Evolutionary conservation across 257 asterid species (phyloP).

Genomic region (Solanum neorickii): DNA sequence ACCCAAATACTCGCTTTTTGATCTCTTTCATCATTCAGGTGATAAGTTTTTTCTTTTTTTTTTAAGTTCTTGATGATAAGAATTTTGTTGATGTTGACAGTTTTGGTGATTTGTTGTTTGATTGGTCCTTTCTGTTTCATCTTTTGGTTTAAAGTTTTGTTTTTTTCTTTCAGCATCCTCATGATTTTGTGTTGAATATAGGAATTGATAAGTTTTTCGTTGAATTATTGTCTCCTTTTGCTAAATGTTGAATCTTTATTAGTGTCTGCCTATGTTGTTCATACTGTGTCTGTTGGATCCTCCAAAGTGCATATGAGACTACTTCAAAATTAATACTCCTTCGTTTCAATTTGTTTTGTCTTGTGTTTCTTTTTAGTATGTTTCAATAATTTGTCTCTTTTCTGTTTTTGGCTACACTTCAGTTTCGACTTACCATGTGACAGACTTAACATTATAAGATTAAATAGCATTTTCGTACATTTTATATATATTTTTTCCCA

Average conservation of each 20-base stretch:
- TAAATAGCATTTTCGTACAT: background rate
- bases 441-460: background rate
- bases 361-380: background rate
- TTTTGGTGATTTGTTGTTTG: background rate
- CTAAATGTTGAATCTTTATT: background rate
- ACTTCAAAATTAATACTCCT: background rate
- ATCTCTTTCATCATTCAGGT: slow-evolving; percentile 13
- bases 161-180: background rate
- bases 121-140: background rate
- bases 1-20: background rate
- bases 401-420: background rate
- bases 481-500: background rate
- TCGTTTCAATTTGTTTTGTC: background rate
- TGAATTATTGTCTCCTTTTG: background rate
- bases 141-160: background rate
- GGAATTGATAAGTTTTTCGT: background rate
- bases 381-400: background rate
- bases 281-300: background rate
- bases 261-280: background rate
- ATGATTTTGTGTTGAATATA: background rate
- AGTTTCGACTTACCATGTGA: background rate
- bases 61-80: background rate
- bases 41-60: background rate
- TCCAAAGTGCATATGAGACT: background rate
- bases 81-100: background rate